phyloP scores from a whole-genome alignment of 768 basidiomycete species.

The Leucocoprinus birnbaumii region DNA sequence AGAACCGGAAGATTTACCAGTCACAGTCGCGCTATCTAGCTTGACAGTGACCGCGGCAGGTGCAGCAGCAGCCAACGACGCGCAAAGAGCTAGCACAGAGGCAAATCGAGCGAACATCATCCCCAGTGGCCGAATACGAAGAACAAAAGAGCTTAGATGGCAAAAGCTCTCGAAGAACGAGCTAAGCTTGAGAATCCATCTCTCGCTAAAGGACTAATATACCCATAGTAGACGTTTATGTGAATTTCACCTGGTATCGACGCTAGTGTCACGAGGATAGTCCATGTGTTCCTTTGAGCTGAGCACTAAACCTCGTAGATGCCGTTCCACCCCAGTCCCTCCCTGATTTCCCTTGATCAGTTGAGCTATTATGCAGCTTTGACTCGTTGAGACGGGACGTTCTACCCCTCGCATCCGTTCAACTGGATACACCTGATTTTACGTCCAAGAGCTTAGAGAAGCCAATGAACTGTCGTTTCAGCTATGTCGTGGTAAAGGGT shows the following conservation, averaged over 20 bases:
- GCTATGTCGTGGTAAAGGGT: not conserved
- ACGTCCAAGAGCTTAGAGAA: not conserved
- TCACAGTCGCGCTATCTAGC: slow-evolving; percentile 42
- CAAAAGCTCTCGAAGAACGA: not conserved
- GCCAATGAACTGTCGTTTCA: not conserved
- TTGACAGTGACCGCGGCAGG: slow-evolving; percentile 31
- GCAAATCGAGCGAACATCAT: slow-evolving; percentile 18
- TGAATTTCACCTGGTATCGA: not conserved
- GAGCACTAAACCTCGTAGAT: not conserved
- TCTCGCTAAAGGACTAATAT: not conserved
- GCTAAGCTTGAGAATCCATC: not conserved
- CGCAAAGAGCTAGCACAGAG: slow-evolving; percentile 16
- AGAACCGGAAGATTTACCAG: slow-evolving; percentile 30
- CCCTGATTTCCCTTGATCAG: too few relatives aligned
- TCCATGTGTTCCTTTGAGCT: not conserved
- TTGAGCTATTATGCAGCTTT: too few relatives aligned
- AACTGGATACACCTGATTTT: not conserved
- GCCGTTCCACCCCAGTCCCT: too few relatives aligned
- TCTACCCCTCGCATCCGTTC: not conserved
- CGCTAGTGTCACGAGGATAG: not conserved
- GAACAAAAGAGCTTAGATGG: not conserved
- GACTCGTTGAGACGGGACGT: too few relatives aligned
- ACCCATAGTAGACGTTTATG: not conserved
- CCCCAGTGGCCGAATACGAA: not conserved
- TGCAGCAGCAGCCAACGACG: slow-evolving; percentile 17